These are phyloP conservation scores for Epichloe brachyelytri DNA, from an alignment of 2,329 filamentous ascomycete genomes.

Conservation along the genomic window DNA sequence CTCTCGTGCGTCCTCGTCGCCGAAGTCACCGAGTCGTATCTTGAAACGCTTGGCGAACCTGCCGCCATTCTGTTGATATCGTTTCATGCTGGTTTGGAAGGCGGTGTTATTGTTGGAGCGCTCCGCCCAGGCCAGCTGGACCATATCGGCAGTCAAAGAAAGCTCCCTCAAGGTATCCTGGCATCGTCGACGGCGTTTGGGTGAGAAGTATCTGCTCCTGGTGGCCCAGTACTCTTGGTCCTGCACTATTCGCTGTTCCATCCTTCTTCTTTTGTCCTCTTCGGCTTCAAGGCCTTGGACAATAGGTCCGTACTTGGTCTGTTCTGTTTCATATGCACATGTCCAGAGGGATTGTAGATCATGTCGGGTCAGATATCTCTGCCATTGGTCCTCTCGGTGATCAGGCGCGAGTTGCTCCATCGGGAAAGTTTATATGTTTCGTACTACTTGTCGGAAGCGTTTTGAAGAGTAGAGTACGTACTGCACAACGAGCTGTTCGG, in stretches of 20 bases:
- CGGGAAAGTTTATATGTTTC: too few relatives aligned
- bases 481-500: too few relatives aligned
- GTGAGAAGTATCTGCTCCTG: not conserved
- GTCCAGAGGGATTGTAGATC: not conserved
- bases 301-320: constrained; percentile 2
- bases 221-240: not conserved
- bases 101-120: not conserved
- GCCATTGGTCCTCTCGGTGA: not conserved
- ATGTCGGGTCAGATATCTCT: not conserved
- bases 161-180: not conserved
- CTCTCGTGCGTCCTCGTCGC: not conserved
- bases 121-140: not conserved
- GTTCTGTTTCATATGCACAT: not conserved
- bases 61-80: too few relatives aligned
- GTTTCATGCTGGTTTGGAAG: not conserved
- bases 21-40: not conserved
- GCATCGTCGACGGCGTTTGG: not conserved
- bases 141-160: not conserved
- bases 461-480: too few relatives aligned
- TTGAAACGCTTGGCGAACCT: not conserved
- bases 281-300: not conserved
- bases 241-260: not conserved
- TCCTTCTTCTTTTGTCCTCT: not conserved
- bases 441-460: too few relatives aligned
- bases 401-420: too few relatives aligned